phyloP scores from a whole-genome alignment of 495 filamentous ascomycete species.

The Talaromyces stipitatus region DNA sequence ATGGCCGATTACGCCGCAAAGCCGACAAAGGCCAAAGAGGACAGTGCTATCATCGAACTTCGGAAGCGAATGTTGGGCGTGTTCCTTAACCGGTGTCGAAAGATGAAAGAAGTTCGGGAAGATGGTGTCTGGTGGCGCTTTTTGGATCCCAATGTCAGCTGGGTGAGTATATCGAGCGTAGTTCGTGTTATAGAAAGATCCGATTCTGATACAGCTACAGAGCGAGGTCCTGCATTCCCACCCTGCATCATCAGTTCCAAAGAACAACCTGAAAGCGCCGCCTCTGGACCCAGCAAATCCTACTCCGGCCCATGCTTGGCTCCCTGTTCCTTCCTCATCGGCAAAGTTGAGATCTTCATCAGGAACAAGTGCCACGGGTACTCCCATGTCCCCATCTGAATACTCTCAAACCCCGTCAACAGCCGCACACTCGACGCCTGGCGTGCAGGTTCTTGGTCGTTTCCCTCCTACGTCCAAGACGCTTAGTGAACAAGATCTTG shows the following conservation, averaged over 20 bases:
- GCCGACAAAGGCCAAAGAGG: conserved; percentile 95
- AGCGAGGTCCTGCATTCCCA: conserved; percentile 86
- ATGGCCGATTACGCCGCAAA: conserved; percentile 98
- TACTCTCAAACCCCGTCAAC: conserved; percentile 39
- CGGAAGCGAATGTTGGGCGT: conserved; percentile 93
- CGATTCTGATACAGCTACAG: conserved; percentile 42
- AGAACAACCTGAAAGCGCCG: conserved; percentile 86
- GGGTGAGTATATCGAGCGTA: conserved; percentile 48
- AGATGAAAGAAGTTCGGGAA: conserved; percentile 87
- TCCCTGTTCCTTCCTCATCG: conserved; percentile 76
- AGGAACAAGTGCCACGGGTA: conserved; percentile 38
- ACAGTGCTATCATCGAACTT: conserved; percentile 89
- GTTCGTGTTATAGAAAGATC: not conserved
- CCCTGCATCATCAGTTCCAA: conserved; percentile 85
- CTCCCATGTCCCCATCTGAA: conserved; percentile 43
- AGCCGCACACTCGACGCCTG: conserved; percentile 50
- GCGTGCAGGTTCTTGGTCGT: conserved; percentile 60
- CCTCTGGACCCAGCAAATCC: conserved; percentile 89
- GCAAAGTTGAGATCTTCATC: conserved; percentile 69
- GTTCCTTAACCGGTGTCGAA: conserved; percentile 85
- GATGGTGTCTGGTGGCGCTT: conserved; percentile 98
- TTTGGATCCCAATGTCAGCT: conserved; percentile 95
- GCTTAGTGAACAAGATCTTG: conserved; percentile 80
- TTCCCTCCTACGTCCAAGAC: conserved; percentile 75
- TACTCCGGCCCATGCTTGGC: conserved; percentile 76